Base-by-base conservation (phyloP, 306 rosid genomes). In the Fragaria ananassa region DNA sequence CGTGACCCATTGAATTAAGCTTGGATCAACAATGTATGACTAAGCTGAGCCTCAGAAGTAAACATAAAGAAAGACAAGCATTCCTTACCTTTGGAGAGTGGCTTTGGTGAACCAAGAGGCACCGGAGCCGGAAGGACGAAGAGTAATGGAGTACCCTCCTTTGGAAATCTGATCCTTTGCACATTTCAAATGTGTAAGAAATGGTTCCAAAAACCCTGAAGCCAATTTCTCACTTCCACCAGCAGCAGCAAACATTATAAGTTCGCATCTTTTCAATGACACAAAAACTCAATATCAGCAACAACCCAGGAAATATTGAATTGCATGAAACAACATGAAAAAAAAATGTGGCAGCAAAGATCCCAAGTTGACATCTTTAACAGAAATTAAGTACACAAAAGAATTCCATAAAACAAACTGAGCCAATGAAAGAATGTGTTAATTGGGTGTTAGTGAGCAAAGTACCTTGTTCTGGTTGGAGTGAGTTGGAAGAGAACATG, bases 141-240 rank as follows among this genome's bases (percentile, higher is more conserved):
- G 90, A 82, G 86, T 83, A 57, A 96, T 89, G 53, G 99, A 96
- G 81, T 96, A 96, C 11, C 99, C 99, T 71, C 98, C 99, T 85
- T 93, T 96, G 9, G 96, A 92, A 89, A 92, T 96, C 90, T 96
- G 99, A 88, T 96, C 99, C 75, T 87, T 85, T 8, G 99, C 99
- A 60, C 86, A 84, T 79, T 88, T 87, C 11, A 96, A 84, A 74
- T 96, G 99, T 42, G 80, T 75, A 62, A 96, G 83, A 85, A 96
- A 96, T 14, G 99, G 99, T 81, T 88, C 91, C 45, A 96, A 84
- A 74, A 92, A 85, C 73, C 99, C 99, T 23, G 98, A 88, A 47
- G 98, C 99, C 56, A 92, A 80, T 54, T 92, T 92, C 91, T 96
- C 99, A 47, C 61, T 89, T 61, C 81, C 88, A 61, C 88, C 93